phyloP scores from a whole-genome alignment of 2,329 filamentous ascomycete species.

The Thermoascus crustaceus region DNA sequence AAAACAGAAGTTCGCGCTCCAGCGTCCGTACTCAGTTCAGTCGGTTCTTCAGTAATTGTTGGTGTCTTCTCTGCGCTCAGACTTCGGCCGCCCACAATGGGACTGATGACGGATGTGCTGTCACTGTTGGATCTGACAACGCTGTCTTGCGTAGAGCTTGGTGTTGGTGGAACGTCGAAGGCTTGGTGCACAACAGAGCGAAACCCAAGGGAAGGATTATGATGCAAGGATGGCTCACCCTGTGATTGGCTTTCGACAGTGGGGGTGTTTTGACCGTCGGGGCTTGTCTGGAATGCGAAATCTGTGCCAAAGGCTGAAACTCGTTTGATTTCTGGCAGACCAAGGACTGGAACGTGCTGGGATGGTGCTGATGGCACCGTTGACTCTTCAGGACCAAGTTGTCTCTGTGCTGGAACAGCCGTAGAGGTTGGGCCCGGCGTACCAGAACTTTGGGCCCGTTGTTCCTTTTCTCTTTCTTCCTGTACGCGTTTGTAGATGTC shows the following conservation, averaged over 20 bases:
- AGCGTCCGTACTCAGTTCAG: conserved; percentile 18
- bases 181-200: conserved; percentile 56
- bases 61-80: conserved; percentile 38
- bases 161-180: conserved; percentile 52
- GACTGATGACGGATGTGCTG: conserved; percentile 56
- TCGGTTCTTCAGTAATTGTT: conserved; percentile 49
- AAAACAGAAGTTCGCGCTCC: conserved; percentile 30
- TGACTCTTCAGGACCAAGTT: no score
- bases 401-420: no score
- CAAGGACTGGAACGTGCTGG: conserved; percentile 13
- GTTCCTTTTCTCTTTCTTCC: conserved; percentile 54
- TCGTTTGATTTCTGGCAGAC: conserved; percentile 37
- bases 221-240: conserved; percentile 33
- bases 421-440: conserved; percentile 50
- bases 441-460: conserved; percentile 49
- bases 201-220: conserved; percentile 49
- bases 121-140: conserved; percentile 54
- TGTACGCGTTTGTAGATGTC: conserved; percentile 69
- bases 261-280: conserved; percentile 8
- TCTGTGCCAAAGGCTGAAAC: conserved; percentile 32
- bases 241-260: conserved; percentile 6
- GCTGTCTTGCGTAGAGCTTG: conserved; percentile 45
- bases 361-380: conserved; percentile 4
- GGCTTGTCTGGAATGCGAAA: conserved; percentile 14
- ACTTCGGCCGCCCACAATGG: conserved; percentile 48